Evolutionary conservation across 129 eudicot genomes (phyloP).

Genomic region (Lonicera japonica): DNA sequence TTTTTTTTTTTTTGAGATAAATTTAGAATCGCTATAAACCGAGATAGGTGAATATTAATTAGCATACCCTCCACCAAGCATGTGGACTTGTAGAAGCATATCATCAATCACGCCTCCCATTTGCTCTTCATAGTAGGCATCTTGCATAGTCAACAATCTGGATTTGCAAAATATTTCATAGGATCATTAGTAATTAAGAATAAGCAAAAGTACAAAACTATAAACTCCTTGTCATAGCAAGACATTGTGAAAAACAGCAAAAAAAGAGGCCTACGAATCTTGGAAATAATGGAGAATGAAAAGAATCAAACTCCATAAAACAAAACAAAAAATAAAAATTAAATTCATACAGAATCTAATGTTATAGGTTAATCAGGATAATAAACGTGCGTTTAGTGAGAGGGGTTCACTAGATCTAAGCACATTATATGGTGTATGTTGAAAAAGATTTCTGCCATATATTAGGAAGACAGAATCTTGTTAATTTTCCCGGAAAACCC

Average conservation of each 20-base stretch:
- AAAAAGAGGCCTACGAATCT: background rate
- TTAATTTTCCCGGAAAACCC: slow-evolving; percentile 21
- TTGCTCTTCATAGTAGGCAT: slow-evolving; percentile 63
- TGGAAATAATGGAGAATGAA: background rate
- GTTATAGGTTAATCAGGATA: slow-evolving; percentile 4
- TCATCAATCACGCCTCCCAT: slow-evolving; percentile 43
- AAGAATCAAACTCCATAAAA: background rate
- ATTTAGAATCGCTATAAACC: background rate
- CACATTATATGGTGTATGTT: slow-evolving; percentile 29
- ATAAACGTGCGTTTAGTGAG: slow-evolving; percentile 22
- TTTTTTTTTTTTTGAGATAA: background rate
- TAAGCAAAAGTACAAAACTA: background rate
- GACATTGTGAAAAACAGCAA: background rate
- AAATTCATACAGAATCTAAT: slow-evolving; percentile 19
- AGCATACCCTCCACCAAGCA: slow-evolving; percentile 85
- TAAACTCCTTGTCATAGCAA: background rate
- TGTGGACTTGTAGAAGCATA: slow-evolving; percentile 63
- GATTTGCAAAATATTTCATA: slow-evolving; percentile 4
- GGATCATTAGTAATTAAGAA: background rate
- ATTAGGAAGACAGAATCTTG: background rate
- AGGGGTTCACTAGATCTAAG: slow-evolving; percentile 20
- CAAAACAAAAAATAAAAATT: background rate
- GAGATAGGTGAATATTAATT: too few species aligned
- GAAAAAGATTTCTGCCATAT: slow-evolving; percentile 20
- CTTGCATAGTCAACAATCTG: slow-evolving; percentile 79